Percentiles rank a stretch among this genome's conserved stretches.
Conservation (phyloP, 2,329 filamentous ascomycete genomes). For the Fusarium papillatum region DNA sequence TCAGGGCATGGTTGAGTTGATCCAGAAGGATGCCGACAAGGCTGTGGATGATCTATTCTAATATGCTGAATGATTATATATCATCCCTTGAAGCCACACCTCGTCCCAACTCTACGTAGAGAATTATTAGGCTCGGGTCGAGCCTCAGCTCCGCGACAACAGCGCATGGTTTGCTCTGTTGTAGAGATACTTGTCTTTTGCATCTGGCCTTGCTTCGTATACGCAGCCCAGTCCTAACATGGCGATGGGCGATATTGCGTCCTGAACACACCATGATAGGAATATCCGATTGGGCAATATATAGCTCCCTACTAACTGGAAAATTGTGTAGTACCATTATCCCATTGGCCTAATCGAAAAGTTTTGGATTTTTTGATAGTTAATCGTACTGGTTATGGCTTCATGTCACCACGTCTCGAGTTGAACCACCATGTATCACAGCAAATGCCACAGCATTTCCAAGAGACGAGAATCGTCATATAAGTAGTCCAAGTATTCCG, state of each 20-base stretch:
- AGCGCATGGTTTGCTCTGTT: background rate
- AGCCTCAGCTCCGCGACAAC: background rate
- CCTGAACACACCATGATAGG: background rate
- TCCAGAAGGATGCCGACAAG: constrained; percentile 95
- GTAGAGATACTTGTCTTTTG: background rate
- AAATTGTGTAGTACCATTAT: background rate
- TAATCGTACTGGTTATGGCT: background rate
- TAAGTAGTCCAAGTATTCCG: background rate
- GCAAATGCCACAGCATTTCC: background rate
- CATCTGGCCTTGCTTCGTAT: background rate
- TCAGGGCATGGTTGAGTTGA: constrained; percentile 94
- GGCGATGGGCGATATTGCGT: background rate
- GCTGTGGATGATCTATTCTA: constrained; percentile 88
- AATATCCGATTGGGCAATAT: background rate
- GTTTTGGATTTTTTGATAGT: background rate
- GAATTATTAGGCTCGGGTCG: background rate
- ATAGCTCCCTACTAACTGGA: background rate
- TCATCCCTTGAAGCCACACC: background rate
- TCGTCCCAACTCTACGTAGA: background rate
- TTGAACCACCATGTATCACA: background rate
- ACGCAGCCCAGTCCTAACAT: background rate
- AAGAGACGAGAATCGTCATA: background rate
- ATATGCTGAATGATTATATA: background rate
- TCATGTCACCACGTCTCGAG: background rate
- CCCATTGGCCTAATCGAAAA: background rate